Evolutionary conservation across 164 flowering plant genomes (phyloP), one percentile per base, ranked within the genome.

Genomic region (Sextonia rubra): DNA sequence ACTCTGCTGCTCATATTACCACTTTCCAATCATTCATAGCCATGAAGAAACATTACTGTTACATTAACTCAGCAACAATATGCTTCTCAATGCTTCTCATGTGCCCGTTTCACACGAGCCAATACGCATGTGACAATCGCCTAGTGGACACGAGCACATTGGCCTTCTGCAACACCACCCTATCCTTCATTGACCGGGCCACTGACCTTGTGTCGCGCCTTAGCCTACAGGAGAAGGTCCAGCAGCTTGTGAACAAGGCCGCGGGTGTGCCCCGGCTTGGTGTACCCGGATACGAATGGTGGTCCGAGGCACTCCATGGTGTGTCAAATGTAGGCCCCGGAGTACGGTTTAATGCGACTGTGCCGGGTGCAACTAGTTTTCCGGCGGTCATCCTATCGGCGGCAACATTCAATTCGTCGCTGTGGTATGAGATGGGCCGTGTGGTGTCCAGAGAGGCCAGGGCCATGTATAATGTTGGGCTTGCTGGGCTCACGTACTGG

Each of bases 231-330:
- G 93, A 89, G 75, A 87, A 87, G 47, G 89, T 77, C 27, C 77
- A 78, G 23, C 89, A 86, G 73, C 80, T 89, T 3, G 86, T 81
- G 3, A 79, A 84, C 75, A 72, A 22, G 17, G 86, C 88, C 52
- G 0, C 80, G 0, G 88, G 89, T 1, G 70, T 87, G 25, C 4
- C 86, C 0, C 73, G 88, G 52, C 83, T 89, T 0, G 88, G 91
- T 0, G 63, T 89, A 9, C 85, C 91, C 0, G 58, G 64, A 0
- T 89, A 87, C 22, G 80, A 87, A 27, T 89, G 93, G 93, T 89
- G 93, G 93, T 80, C 84, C 0, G 93, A 89, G 73, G 89, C 89
- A 2, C 89, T 89, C 20, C 90, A 89, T n/a, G 92, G 92, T 0
- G 93, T 89, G 62, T 79, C 91, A 0, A 77, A 85, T 58, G 47